These are phyloP conservation scores for Arabidopsis hybrid DNA, from an alignment of 441 rosid genomes.

Conservation along the genomic window DNA sequence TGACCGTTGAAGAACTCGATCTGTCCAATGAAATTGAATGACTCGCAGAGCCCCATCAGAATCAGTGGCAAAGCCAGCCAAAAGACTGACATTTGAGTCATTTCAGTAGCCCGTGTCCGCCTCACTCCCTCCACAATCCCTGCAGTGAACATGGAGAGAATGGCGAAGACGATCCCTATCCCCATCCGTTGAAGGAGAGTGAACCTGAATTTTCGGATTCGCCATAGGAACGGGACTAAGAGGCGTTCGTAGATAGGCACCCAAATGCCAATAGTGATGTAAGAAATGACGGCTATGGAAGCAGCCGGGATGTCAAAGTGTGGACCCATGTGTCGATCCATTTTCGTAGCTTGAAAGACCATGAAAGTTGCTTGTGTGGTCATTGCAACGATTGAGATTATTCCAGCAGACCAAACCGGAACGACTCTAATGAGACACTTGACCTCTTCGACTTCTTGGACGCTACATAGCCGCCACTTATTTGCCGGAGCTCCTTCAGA, in stretches of 20 bases:
- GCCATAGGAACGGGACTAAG: constrained; percentile 56
- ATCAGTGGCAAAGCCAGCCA: constrained; percentile 84
- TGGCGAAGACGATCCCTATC: constrained; percentile 69
- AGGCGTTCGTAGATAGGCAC: constrained; percentile 62
- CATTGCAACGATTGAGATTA: constrained; percentile 71
- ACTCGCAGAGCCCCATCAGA: constrained; percentile 85
- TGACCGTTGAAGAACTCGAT: constrained; percentile 88
- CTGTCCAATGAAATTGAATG: constrained; percentile 78
- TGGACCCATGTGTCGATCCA: constrained; percentile 67
- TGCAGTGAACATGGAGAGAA: constrained; percentile 72
- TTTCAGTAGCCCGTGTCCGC: constrained; percentile 48
- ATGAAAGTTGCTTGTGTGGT: constrained; percentile 81
- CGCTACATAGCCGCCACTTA: constrained; percentile 79
- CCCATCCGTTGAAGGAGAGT: constrained; percentile 83
- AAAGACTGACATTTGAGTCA: constrained; percentile 67
- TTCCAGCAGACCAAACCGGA: constrained; percentile 89
- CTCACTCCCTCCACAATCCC: constrained; percentile 70
- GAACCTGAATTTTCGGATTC: constrained; percentile 54
- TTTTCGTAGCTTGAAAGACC: constrained; percentile 77
- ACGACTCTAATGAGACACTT: constrained; percentile 80
- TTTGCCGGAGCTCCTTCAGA: constrained; percentile 50
- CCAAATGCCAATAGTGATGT: constrained; percentile 58
- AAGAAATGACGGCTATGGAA: constrained; percentile 81
- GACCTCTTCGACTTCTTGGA: constrained; percentile 89
- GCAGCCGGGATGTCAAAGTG: constrained; percentile 79